A percentile compares a stretch with the other conserved stretches of the same genome.
Conservation (phyloP, 306 rosid genomes). For the Vicia sativa region DNA sequence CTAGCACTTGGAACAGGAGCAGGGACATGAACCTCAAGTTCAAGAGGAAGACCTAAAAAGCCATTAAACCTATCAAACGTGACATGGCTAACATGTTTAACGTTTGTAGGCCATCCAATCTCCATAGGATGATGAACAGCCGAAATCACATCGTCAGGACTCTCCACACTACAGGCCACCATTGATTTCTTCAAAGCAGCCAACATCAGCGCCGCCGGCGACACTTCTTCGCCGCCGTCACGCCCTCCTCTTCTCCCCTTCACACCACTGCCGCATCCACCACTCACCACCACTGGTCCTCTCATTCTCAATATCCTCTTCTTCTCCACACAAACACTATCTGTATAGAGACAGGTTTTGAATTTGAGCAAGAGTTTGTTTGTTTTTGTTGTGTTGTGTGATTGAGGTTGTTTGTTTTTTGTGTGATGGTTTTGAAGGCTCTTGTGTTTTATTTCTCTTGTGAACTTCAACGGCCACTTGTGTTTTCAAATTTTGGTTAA, state of each 20-base stretch:
- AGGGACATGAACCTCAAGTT: conserved; percentile 81
- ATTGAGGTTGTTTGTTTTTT: conserved; percentile 37
- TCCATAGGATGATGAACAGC: conserved; percentile 79
- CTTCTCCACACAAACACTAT: conserved; percentile 10
- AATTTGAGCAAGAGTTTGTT: conserved; percentile 42
- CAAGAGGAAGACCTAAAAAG: conserved; percentile 89
- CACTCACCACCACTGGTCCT: conserved; percentile 76
- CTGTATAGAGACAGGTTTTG: conserved; percentile 30
- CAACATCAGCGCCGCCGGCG: conserved; percentile 58
- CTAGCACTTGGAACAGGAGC: conserved; percentile 97
- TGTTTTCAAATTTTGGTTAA: conserved; percentile 59
- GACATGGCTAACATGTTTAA: conserved; percentile 81
- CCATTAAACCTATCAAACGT: conserved; percentile 95
- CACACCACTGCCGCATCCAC: conserved; percentile 55
- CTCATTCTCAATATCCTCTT: conserved; percentile 57
- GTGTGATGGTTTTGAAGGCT: conserved; percentile 24
- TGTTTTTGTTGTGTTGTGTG: conserved; percentile 47
- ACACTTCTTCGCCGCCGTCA: conserved; percentile 51
- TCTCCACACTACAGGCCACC: conserved; percentile 85
- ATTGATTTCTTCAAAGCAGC: conserved; percentile 85
- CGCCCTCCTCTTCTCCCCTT: conserved; percentile 39
- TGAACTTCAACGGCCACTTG: conserved; percentile 77
- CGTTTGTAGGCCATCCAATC: conserved; percentile 95
- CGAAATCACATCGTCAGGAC: conserved; percentile 73
- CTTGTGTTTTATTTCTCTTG: not conserved